Base-by-base conservation (phyloP, 345 rosid species). In the Passiflora organensis region DNA sequence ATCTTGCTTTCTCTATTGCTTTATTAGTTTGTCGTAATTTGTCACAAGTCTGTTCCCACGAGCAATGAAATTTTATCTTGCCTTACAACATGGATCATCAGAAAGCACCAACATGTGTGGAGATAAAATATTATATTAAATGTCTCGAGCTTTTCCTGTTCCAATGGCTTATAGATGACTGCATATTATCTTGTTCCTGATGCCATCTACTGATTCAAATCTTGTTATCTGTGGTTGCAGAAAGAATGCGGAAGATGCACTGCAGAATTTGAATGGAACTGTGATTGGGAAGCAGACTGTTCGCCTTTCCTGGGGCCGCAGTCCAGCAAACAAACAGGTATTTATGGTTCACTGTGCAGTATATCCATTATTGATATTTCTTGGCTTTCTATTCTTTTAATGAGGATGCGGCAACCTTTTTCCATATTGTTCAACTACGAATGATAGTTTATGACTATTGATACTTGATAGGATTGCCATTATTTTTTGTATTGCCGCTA, bases 281-380 rank as follows among this genome's bases (percentile, higher is more conserved):
- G 75, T 72, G 24, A 84, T 93, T 6, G 96, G 99, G 56, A 88
- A 88, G 74, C 94, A 93, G 67, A 80, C 89, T 15, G 91, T 91
- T 52, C 91, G 98, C 10, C 93, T 91, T 66, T 88, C 98, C 18
- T 91, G 98, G 98, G 96, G 96, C 43, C 87, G 96, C 55, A 88
- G 70, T 56, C 87, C 89, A 4, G 87, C 71, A 17, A 78, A 81
- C 84, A 91, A 77, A 69, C 98, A 84, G 88, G 96, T 86, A 72
- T 71, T 41, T 9, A 16, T 55, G 44, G 18, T 32, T 46, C 2
- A 17, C 17, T n/a, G n/a, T 49, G 23, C 38, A 42, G 37, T 51
- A 53, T 32, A 56, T 17, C 43, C 23, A 16, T 0, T 47, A 28
- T 14, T 12, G 50, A n/a, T 21, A 13, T 16, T 12, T 9, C 55